These are phyloP conservation scores for Chlamydomonas schloesseri DNA, from an alignment of 139 green algal species.

Conservation along the genomic window DNA sequence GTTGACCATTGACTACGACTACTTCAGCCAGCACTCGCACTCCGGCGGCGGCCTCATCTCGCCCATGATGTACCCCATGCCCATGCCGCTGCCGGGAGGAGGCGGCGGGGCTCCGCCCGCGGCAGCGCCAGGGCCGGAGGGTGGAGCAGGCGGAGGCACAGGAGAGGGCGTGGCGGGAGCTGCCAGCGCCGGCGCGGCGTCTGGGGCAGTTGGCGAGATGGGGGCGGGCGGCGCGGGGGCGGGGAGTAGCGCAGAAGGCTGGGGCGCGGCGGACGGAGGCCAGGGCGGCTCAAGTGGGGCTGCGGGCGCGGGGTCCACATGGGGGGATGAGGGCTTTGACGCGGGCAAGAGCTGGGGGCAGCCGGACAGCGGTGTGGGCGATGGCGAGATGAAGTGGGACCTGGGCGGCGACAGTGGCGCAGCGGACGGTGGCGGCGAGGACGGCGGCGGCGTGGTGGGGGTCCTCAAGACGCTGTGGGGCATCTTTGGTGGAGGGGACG, in stretches of 20 bases:
- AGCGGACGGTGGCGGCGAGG: not conserved
- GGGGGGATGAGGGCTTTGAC: not conserved
- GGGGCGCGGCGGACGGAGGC: too few species aligned
- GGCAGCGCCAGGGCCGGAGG: slow-evolving; percentile 1
- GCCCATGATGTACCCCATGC: slow-evolving; percentile 56
- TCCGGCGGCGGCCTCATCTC: slow-evolving; percentile 51
- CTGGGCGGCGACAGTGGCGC: not conserved
- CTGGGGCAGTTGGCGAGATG: not conserved
- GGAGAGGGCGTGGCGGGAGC: not conserved
- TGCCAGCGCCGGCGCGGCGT: slow-evolving; percentile 20
- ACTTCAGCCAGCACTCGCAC: slow-evolving; percentile 70
- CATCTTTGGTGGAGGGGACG: slow-evolving; percentile 24
- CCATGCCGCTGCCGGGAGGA: not conserved
- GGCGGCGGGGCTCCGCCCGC: not conserved
- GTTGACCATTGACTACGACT: slow-evolving; percentile 72
- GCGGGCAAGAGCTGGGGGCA: not conserved
- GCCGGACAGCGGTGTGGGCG: not conserved
- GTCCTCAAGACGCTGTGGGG: slow-evolving; percentile 37
- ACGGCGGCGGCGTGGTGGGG: not conserved
- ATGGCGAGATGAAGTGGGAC: slow-evolving; percentile 55
- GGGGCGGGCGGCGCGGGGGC: not conserved
- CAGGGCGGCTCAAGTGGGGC: not conserved
- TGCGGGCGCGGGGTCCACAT: not conserved
- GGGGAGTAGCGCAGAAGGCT: too few species aligned
- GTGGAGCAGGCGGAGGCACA: slow-evolving; percentile 41